A percentile compares a stretch with the other conserved stretches of the same genome.
Conservation (phyloP, 306 rosid species). For the Nissolia schottii region DNA sequence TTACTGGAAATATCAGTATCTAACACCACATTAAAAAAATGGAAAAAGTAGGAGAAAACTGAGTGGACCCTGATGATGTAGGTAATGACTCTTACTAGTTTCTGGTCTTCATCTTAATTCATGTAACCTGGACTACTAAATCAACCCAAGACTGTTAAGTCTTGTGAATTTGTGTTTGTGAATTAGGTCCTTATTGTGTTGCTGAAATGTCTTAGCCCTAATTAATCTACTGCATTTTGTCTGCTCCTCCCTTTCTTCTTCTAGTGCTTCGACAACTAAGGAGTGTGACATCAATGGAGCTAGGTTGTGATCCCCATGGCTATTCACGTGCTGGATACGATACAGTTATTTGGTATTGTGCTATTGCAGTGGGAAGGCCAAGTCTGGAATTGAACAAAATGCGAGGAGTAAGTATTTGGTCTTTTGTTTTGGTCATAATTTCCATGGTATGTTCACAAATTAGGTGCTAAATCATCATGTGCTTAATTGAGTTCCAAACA, state of each 20-base stretch:
- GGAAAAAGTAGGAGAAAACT: not conserved
- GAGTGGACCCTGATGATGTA: not conserved
- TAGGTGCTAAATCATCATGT: not conserved
- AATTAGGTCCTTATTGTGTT: not conserved
- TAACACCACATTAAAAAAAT: not conserved
- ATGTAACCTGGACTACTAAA: not conserved
- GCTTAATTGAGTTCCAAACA: not conserved
- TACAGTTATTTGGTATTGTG: slow-evolving; percentile 84
- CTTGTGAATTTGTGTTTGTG: not conserved
- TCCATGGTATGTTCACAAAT: not conserved
- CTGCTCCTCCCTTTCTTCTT: slow-evolving; percentile 10
- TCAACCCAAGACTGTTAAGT: not conserved
- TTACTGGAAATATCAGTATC: slow-evolving; percentile 3
- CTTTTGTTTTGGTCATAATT: slow-evolving; percentile 6
- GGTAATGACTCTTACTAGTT: not conserved
- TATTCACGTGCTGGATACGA: slow-evolving; percentile 89
- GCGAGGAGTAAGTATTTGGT: slow-evolving; percentile 74
- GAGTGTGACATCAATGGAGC: slow-evolving; percentile 74
- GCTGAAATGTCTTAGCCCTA: slow-evolving; percentile 1
- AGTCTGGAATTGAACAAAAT: slow-evolving; percentile 67
- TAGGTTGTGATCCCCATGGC: slow-evolving; percentile 88
- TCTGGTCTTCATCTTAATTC: not conserved
- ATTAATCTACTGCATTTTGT: not conserved
- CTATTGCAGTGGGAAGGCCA: slow-evolving; percentile 72
- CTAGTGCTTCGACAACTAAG: slow-evolving; percentile 77